These are phyloP conservation scores for Verticillium nubilum DNA, from an alignment of 2,329 filamentous ascomycete species.

Conservation along the genomic window DNA sequence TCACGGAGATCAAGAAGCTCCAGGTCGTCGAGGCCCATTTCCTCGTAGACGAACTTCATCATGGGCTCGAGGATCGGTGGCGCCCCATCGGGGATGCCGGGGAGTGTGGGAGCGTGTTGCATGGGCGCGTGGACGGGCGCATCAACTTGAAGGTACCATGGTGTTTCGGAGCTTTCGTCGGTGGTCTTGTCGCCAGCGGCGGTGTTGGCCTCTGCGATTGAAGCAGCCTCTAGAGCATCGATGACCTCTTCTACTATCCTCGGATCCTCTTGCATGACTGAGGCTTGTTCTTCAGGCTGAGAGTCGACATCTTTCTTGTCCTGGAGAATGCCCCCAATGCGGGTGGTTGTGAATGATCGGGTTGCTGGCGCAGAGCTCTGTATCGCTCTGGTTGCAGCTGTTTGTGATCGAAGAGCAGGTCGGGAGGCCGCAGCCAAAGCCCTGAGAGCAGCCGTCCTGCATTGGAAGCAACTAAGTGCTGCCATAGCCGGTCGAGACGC, in stretches of 20 bases:
- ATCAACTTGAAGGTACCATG: conserved; percentile 85
- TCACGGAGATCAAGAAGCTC: conserved; percentile 75
- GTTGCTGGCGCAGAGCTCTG: not conserved
- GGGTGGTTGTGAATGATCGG: not conserved
- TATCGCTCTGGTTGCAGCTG: not conserved
- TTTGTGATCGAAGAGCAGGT: not conserved
- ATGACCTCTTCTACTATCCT: not conserved
- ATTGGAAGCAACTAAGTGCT: conserved; percentile 19
- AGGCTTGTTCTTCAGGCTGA: not conserved
- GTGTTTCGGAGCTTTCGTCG: conserved; percentile 29
- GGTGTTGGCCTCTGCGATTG: not conserved
- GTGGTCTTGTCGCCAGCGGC: not conserved
- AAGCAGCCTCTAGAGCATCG: not conserved
- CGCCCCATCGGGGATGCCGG: conserved; percentile 57
- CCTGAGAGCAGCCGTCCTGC: conserved; percentile 17
- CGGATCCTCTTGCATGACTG: not conserved
- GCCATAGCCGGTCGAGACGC: conserved; percentile 15
- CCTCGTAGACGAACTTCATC: conserved; percentile 72
- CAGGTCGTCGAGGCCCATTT: conserved; percentile 81
- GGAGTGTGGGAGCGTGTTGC: conserved; percentile 41
- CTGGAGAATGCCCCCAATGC: not conserved
- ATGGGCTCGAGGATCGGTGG: conserved; percentile 68
- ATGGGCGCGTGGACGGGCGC: conserved; percentile 45
- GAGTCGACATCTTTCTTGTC: not conserved
- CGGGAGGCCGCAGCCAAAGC: conserved; percentile 11